Evolutionary conservation across 306 rosid genomes (phyloP).

Genomic region (Vigna radiata): DNA sequence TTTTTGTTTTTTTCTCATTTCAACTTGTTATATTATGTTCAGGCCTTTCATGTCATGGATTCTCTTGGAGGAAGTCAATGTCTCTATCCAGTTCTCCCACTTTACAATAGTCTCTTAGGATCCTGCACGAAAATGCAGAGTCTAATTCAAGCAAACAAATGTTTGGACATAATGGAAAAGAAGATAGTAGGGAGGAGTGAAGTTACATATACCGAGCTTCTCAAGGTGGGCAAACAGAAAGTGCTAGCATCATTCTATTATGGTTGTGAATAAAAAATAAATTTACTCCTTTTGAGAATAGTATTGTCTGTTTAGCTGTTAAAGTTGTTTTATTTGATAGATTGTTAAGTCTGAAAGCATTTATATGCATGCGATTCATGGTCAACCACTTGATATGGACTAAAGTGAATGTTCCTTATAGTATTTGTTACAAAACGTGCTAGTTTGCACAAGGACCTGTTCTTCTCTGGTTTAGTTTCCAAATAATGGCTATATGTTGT

Average conservation of each 20-base stretch:
- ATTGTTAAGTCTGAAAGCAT: slow-evolving; percentile 33
- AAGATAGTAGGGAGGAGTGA: slow-evolving; percentile 77
- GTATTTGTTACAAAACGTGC: slow-evolving; percentile 14
- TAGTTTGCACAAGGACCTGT: neutral
- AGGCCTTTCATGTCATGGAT: slow-evolving; percentile 74
- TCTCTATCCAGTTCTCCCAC: slow-evolving; percentile 49
- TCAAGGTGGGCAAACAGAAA: slow-evolving; percentile 65
- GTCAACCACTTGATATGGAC: slow-evolving; percentile 22
- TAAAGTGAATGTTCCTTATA: slow-evolving; percentile 19
- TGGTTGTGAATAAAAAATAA: slow-evolving; percentile 28
- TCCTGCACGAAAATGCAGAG: slow-evolving; percentile 58
- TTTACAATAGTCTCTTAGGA: slow-evolving; percentile 66
- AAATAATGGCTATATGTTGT: slow-evolving; percentile 8
- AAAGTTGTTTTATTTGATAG: slow-evolving; percentile 14
- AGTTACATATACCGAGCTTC: slow-evolving; percentile 72
- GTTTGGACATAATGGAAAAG: slow-evolving; percentile 84
- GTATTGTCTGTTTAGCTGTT: slow-evolving; percentile 20
- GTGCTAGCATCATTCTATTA: slow-evolving; percentile 35
- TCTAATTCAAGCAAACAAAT: slow-evolving; percentile 61
- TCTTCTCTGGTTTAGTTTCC: slow-evolving; percentile 12
- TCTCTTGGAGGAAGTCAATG: slow-evolving; percentile 62
- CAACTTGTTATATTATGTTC: slow-evolving; percentile 45
- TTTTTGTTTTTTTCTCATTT: slow-evolving; percentile 40
- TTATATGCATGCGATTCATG: slow-evolving; percentile 5
- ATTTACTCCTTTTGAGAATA: neutral